Percentiles rank a stretch among this genome's conserved stretches.
Conservation (phyloP, 2,329 filamentous ascomycete species). For the Pseudocercospora eumusae region DNA sequence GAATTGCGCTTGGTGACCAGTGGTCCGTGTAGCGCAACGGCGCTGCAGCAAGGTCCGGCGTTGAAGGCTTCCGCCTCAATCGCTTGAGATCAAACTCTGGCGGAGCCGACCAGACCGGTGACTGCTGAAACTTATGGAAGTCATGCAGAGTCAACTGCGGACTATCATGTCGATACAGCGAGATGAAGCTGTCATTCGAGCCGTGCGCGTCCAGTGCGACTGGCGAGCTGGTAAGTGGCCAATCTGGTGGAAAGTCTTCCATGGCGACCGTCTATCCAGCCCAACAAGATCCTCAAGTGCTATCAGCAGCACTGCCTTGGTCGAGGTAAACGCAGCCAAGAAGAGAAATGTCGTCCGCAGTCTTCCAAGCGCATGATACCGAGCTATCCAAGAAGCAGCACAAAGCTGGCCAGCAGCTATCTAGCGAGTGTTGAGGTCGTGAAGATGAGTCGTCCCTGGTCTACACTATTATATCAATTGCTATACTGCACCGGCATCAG, state of each 20-base stretch:
- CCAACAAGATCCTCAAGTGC: not conserved
- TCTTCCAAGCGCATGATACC: constrained; percentile 2
- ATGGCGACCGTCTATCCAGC: not conserved
- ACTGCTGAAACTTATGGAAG: constrained; percentile 27
- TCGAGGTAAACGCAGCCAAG: not conserved
- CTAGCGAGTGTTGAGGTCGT: constrained; percentile 1
- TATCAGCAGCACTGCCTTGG: not conserved
- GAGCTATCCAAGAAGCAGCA: constrained; percentile 4
- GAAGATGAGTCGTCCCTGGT: not conserved
- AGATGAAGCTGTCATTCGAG: constrained; percentile 13
- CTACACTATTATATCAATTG: not conserved
- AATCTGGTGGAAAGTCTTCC: constrained; percentile 8
- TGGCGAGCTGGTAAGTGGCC: constrained; percentile 14
- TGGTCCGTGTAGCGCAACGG: constrained; percentile 12
- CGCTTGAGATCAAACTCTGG: constrained; percentile 23
- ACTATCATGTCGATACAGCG: constrained; percentile 20
- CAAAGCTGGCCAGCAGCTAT: constrained; percentile 2
- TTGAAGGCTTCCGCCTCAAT: constrained; percentile 25
- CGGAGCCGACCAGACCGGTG: constrained; percentile 21
- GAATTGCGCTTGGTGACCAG: constrained; percentile 16
- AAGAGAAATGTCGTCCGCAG: not conserved
- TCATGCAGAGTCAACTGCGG: constrained; percentile 28
- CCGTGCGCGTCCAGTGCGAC: constrained; percentile 7
- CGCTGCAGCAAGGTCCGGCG: constrained; percentile 21
- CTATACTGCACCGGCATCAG: not conserved